Base-by-base conservation (phyloP, 169 alveolate species). In the Cryptosporidium sp. region DNA sequence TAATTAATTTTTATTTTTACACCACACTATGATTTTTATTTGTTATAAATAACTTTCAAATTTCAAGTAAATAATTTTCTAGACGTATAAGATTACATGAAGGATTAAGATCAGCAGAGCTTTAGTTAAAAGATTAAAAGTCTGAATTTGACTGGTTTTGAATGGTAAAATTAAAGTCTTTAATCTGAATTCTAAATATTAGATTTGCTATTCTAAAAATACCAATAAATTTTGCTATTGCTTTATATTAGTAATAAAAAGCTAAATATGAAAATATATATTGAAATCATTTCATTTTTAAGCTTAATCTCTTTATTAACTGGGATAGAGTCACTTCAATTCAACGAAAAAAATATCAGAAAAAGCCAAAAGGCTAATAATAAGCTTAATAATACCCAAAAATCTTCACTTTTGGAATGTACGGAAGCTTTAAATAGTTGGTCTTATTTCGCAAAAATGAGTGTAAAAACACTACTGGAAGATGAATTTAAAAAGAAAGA, bases 351-450 rank as follows among this genome's bases (percentile, higher is more conserved):
- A n/a, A 6, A n/a, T 26, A 9, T 55, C 35, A 55, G 35, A 55
- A 55, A 21, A n/a, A 23, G 21, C 14, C 9, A 0, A 26, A 55
- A 10, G 10, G 37, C 55, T 48, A 16, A 26, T 8, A 55, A 6
- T 55, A 55, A 26, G 67, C 67, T 55, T 6, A 37, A 21, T 16
- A 21, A 2, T 6, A 55, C 10, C 3, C n/a, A n/a, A 35, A 21
- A 65, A 35, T 65, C 71, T 26, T 18, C 43, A 16, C 71, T 65
- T 29, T 29, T 74, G 3, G 86, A 74, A 58, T 74, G 86, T 41
- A 74, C 86, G 0, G 73, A 59, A 4, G 86, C 73, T 14, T 21
- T 74, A 58, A 55, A 55, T 35, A 74, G 68, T 41, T 74, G 86
- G 86, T 52, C 71, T n/a, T 74, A 55, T 35, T 35, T 74, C 1